A percentile compares a stretch with the other conserved stretches of the same genome.
These are phyloP conservation scores for Solanum rostratum DNA, from an alignment of 257 asterid genomes.

Conservation along the genomic window DNA sequence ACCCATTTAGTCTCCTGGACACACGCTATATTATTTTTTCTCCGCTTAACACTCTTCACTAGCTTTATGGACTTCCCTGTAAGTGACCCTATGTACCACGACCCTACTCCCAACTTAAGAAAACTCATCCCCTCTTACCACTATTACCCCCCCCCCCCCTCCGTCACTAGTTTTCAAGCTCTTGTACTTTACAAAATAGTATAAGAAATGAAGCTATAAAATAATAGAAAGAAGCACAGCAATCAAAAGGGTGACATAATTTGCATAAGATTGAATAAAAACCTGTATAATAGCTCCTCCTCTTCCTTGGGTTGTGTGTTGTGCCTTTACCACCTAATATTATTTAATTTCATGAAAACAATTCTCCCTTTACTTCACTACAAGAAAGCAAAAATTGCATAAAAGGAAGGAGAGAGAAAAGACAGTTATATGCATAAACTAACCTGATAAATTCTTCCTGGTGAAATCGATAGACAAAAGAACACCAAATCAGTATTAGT, in stretches of 20 bases:
- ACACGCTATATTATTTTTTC: no score
- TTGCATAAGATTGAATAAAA: neutral
- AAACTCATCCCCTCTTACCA: no score
- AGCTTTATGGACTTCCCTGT: no score
- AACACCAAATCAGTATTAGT: conserved; percentile 16
- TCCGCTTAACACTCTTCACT: no score
- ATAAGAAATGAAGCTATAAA: neutral
- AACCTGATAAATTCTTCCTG: conserved; percentile 93
- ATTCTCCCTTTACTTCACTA: conserved; percentile 1
- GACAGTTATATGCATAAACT: neutral
- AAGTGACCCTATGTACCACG: no score
- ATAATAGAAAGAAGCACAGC: neutral
- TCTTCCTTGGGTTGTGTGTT: conserved; percentile 89
- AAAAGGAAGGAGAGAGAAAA: neutral
- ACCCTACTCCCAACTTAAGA: no score
- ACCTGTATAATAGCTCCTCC: conserved; percentile 98
- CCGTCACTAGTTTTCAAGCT: neutral
- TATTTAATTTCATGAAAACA: neutral
- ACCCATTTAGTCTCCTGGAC: no score
- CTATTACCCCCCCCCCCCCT: no score
- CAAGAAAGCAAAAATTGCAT: neutral
- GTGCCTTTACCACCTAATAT: conserved; percentile 78
- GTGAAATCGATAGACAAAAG: conserved; percentile 11
- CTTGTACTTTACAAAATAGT: neutral
- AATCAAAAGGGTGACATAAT: neutral